Evolutionary conservation across 2,329 filamentous ascomycete genomes (phyloP).

Genomic region (Fusarium succisae): DNA sequence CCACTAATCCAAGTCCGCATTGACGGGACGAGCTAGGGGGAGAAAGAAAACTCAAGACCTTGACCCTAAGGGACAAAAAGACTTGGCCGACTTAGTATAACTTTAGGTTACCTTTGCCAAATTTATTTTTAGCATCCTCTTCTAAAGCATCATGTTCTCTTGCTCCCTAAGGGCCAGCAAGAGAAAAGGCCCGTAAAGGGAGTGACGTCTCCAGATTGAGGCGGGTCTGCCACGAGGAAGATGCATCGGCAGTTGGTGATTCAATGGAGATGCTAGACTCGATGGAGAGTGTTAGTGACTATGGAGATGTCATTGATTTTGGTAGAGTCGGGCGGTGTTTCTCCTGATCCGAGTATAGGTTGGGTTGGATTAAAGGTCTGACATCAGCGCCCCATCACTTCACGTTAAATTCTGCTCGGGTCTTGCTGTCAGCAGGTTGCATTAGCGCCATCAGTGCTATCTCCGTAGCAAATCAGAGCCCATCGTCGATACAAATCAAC

Average conservation of each 20-base stretch:
- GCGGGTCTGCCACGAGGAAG: slow-evolving; percentile 24
- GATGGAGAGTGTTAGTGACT: not conserved
- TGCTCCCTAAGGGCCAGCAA: too few species aligned
- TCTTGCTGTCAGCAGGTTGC: slow-evolving; percentile 35
- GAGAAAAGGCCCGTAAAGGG: too few species aligned
- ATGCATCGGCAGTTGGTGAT: slow-evolving; percentile 1
- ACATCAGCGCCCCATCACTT: slow-evolving; percentile 14
- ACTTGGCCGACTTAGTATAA: too few species aligned
- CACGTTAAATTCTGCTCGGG: not conserved
- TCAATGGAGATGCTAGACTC: not conserved
- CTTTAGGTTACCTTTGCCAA: too few species aligned
- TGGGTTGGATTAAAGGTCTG: slow-evolving; percentile 21
- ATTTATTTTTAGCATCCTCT: too few species aligned
- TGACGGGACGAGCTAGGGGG: too few species aligned
- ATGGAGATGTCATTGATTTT: not conserved
- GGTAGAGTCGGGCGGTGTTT: not conserved
- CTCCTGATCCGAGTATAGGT: not conserved
- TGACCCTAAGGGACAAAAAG: too few species aligned
- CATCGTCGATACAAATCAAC: too few species aligned
- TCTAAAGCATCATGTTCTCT: too few species aligned
- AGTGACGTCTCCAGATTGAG: slow-evolving; percentile 5
- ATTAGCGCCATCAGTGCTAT: slow-evolving; percentile 26
- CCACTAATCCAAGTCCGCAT: not conserved
- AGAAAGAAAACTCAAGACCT: too few species aligned
- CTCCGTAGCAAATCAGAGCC: not conserved